phyloP scores from a whole-genome alignment of 768 basidiomycete species.

The Strobilomyces dryophilus region DNA sequence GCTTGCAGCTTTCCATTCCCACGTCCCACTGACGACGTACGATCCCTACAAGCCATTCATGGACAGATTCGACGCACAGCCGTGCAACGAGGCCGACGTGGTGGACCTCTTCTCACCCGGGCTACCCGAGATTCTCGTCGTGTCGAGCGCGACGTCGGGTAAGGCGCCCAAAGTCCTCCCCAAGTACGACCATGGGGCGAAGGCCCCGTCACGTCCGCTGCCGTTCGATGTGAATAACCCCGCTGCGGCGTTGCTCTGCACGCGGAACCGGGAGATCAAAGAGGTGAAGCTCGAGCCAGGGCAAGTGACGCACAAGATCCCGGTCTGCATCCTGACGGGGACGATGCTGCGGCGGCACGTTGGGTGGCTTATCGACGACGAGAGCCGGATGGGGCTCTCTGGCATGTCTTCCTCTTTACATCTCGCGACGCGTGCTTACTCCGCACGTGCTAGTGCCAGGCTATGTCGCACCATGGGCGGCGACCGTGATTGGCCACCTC shows the following conservation, averaged over 20 bases:
- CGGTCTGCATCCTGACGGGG: not conserved
- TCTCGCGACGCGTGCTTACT: not conserved
- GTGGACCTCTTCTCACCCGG: constrained; percentile 15
- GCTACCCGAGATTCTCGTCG: constrained; percentile 6
- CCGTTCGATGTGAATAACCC: not conserved
- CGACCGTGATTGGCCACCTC: constrained; percentile 9
- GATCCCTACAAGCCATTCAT: constrained; percentile 14
- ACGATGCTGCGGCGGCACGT: not conserved
- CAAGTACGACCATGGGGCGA: constrained; percentile 6
- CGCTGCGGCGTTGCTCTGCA: not conserved
- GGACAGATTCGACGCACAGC: constrained; percentile 7
- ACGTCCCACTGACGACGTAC: constrained; percentile 6
- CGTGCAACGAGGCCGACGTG: constrained; percentile 18
- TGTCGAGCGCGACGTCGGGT: constrained; percentile 16
- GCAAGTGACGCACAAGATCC: not conserved
- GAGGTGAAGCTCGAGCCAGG: not conserved
- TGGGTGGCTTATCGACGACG: not conserved
- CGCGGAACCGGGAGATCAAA: not conserved
- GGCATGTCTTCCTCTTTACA: not conserved
- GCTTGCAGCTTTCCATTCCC: not conserved
- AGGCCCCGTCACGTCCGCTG: not conserved
- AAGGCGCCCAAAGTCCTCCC: constrained; percentile 2
- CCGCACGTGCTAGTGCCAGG: constrained; percentile 9
- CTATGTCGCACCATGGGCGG: constrained; percentile 13
- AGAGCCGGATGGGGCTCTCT: not conserved